phyloP scores from a whole-genome alignment of 1,284 basidiomycete species.

The Pascua guehoae region DNA sequence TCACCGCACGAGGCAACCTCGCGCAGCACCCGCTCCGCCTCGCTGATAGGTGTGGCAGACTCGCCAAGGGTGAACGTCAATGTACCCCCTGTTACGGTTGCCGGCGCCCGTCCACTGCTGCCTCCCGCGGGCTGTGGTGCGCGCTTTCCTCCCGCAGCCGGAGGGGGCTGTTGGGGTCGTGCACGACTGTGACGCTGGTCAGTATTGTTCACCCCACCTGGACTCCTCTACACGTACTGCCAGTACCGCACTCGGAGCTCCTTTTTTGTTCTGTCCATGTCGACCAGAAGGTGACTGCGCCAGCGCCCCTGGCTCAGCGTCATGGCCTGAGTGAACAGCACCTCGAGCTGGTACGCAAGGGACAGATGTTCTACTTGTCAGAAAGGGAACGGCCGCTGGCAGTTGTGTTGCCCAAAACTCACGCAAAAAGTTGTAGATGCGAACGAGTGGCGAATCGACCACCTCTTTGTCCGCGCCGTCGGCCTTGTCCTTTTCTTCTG shows the following conservation, averaged over 20 bases:
- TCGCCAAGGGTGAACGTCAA: conserved; percentile 31
- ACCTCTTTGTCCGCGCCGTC: background rate
- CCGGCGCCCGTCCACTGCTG: conserved; percentile 16
- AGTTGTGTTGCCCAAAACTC: conserved; percentile 8
- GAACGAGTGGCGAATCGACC: conserved; percentile 39
- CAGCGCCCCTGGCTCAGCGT: conserved; percentile 32
- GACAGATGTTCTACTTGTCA: conserved; percentile 36
- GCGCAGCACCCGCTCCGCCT: conserved; percentile 20
- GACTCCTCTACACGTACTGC: conserved; percentile 5
- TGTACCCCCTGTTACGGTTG: conserved; percentile 29
- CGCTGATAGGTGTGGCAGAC: conserved; percentile 8
- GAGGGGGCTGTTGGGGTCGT: conserved; percentile 10
- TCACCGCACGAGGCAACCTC: conserved; percentile 16
- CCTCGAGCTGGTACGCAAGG: conserved; percentile 41
- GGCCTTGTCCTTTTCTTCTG: conserved; percentile 2
- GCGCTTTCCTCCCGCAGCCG: background rate
- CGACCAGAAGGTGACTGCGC: conserved; percentile 35
- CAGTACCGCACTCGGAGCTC: conserved; percentile 37
- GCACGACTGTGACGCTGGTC: conserved; percentile 9
- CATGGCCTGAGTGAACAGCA: conserved; percentile 36
- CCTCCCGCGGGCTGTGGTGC: conserved; percentile 21
- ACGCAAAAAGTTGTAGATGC: conserved; percentile 44
- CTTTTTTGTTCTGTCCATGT: conserved; percentile 34
- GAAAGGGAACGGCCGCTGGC: background rate
- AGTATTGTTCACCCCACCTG: too few relatives aligned